Conservation (phyloP, 345 rosid species). For the Aurinia saxatilis region DNA sequence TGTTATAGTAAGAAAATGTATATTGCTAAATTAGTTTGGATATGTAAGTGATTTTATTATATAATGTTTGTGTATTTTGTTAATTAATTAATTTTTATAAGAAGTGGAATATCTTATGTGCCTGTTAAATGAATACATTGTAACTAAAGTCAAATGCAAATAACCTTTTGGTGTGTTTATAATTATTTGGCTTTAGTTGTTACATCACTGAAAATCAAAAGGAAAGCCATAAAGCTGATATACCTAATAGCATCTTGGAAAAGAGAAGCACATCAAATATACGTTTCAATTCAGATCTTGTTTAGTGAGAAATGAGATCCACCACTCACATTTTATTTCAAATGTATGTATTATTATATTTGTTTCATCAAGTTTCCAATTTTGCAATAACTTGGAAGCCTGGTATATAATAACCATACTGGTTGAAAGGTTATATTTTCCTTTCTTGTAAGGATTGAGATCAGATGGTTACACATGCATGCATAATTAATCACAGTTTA, state of each 20-base stretch:
- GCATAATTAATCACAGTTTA: no score
- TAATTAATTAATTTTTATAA: not conserved
- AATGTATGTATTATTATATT: not conserved
- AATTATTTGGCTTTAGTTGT: no score
- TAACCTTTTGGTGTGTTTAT: no score
- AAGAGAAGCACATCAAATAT: conserved; percentile 12
- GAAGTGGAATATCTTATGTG: not conserved
- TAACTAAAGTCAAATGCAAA: no score
- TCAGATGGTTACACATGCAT: no score
- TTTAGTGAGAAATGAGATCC: not conserved
- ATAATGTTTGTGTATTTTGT: not conserved
- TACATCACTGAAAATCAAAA: no score
- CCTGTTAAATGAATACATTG: not conserved
- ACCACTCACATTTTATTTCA: conserved; percentile 8
- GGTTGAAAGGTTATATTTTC: no score
- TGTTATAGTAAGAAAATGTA: not conserved
- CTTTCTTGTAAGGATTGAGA: no score
- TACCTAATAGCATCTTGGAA: conserved; percentile 9
- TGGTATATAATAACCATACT: no score
- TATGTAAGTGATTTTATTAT: not conserved
- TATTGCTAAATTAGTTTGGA: conserved; percentile 8
- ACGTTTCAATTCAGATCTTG: not conserved
- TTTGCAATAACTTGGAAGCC: no score
- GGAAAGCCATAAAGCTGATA: no score
- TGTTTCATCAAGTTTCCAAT: not conserved